Base-by-base conservation (phyloP, 495 filamentous ascomycete genomes). In the Aspergillus affinis region DNA sequence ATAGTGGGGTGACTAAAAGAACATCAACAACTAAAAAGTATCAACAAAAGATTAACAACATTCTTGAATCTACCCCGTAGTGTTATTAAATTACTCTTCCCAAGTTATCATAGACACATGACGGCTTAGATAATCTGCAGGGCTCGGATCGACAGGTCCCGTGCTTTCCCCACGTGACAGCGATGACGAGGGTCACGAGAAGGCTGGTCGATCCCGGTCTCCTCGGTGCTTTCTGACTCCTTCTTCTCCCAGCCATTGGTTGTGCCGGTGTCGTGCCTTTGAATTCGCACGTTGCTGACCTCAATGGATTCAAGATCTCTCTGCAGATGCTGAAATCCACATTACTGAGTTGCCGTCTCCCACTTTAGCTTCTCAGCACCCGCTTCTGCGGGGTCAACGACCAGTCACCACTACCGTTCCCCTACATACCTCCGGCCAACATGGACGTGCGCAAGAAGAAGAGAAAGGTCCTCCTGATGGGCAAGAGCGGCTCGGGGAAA, bases 401-500 rank as follows among this genome's bases (percentile, higher is more conserved):
- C 55, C 29, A 6, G 32, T 36, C 3, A 51, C 18, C 48, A 19
- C 45, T 17, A 23, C 21, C 12, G 29, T 18, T n/a, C 17, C 50
- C 50, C 12, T 17, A 41, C 36, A 41, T 17, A 48, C 54, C 13
- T 19, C 15, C 21, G n/a, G 19, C 20, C 41, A 69, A 4, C 52
- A 81, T 80, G 76, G 77, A 81, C 65, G 69, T 70, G 45, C 77
- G 81, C 48, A 80, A 81, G 60, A 77, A 81, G 69, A 83, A 84
- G 73, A 82, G 79, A 77, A 84, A 84, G 78, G 80, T 84, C 32
- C 72, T 84, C 15, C 59, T 84, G 46, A 84, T 84, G 93, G 94
- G 94, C 61, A 97, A 97, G 78, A 93, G 89, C 62, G 94, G 94
- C 59, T 96, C 93, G n/a, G 94, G 94, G n/a, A 98, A 98, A 73